These are phyloP conservation scores for Cyathus striatus DNA, from an alignment of 768 basidiomycete species.

Conservation along the genomic window DNA sequence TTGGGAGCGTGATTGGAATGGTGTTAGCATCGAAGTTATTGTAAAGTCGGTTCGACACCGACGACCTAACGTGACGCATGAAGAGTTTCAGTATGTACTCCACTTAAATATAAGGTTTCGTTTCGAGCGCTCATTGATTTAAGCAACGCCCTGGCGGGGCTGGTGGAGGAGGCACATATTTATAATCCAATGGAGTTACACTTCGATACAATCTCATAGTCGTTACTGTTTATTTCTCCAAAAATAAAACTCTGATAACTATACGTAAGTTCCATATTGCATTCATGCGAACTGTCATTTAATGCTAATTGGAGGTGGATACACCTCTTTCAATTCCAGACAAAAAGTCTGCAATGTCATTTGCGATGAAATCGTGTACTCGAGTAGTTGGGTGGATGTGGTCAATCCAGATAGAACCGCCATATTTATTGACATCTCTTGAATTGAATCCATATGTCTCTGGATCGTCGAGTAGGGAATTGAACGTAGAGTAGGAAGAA, in stretches of 20 bases:
- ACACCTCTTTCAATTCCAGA: neutral
- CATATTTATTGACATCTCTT: slow-evolving; percentile 22
- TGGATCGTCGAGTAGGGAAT: slow-evolving; percentile 41
- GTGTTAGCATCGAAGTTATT: neutral
- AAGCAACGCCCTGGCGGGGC: neutral
- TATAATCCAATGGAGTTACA: neutral
- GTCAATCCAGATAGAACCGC: slow-evolving; percentile 47
- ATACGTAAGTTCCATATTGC: too few relatives aligned
- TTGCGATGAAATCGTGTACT: slow-evolving; percentile 44
- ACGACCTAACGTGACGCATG: neutral
- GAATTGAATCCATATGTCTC: slow-evolving; percentile 29
- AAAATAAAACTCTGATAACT: too few relatives aligned
- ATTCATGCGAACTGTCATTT: too few relatives aligned
- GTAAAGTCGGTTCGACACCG: neutral
- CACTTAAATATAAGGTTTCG: neutral
- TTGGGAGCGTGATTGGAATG: neutral
- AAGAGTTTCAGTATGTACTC: neutral
- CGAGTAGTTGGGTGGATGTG: slow-evolving; percentile 46
- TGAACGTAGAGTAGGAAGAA: slow-evolving; percentile 44
- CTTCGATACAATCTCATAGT: neutral
- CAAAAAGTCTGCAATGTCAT: slow-evolving; percentile 36
- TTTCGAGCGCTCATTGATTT: neutral
- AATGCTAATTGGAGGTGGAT: too few relatives aligned
- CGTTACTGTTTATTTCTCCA: too few relatives aligned
- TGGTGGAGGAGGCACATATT: neutral